A percentile compares a stretch with the other conserved stretches of the same genome.
phyloP scores from a whole-genome alignment of 2,329 filamentous ascomycete species.

The Colletotrichum spaethianum region DNA sequence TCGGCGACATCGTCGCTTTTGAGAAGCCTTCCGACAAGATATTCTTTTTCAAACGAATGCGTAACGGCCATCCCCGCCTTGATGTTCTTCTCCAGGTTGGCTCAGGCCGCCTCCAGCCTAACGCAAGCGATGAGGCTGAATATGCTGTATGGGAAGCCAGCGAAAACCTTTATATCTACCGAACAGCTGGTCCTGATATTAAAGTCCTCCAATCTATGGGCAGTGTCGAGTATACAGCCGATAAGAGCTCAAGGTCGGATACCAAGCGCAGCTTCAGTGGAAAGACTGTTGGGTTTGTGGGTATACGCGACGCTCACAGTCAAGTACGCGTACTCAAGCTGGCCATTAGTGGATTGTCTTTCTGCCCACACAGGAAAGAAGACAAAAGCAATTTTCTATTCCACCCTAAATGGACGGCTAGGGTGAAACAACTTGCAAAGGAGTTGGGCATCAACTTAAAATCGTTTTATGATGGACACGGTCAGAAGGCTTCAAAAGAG shows the following conservation, averaged over 20 bases:
- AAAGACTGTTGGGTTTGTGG: slow-evolving; percentile 11
- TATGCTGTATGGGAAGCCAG: not conserved
- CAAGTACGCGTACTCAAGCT: not conserved
- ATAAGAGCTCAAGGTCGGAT: accelerated
- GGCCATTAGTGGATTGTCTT: not conserved
- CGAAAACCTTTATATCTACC: not conserved
- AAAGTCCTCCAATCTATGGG: not conserved
- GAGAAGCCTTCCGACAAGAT: not conserved
- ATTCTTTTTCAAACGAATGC: slow-evolving; percentile 21
- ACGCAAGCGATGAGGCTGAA: accelerated
- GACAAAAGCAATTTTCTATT: slow-evolving; percentile 46
- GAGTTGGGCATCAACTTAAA: slow-evolving; percentile 49
- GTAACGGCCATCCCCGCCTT: not conserved
- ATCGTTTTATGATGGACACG: slow-evolving; percentile 47
- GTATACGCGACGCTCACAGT: accelerated
- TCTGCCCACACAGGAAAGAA: not conserved
- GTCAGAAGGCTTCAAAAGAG: not conserved
- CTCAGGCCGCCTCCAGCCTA: not conserved
- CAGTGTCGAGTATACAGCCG: accelerated
- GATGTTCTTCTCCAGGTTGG: slow-evolving; percentile 1
- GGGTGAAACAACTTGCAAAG: slow-evolving; percentile 49
- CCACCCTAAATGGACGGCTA: slow-evolving; percentile 47
- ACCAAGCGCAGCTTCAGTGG: not conserved
- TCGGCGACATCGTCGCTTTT: not conserved
- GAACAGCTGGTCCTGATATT: accelerated